Evolutionary conservation across 352 stramenopile genomes (phyloP).

Genomic region (Phytophthora cryptogea): DNA sequence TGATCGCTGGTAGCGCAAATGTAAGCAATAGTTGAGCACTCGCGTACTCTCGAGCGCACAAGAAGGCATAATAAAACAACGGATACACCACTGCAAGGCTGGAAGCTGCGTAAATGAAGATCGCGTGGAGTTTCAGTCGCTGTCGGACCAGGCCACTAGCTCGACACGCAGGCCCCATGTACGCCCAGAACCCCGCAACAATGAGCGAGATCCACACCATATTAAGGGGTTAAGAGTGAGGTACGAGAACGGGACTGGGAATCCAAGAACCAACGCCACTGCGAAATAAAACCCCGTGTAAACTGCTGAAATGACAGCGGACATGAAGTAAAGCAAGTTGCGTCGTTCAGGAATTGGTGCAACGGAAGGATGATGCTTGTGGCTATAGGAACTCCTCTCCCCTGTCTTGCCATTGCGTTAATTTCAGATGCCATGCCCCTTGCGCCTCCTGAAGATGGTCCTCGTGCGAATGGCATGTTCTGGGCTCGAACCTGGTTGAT

Average conservation of each 20-base stretch:
- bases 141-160: neutral
- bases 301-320: conserved; percentile 3
- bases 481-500: conserved; percentile 19
- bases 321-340: conserved; percentile 9
- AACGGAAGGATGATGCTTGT: conserved; percentile 17
- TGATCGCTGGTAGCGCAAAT: conserved; percentile 23
- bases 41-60: conserved; percentile 9
- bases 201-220: conserved; percentile 26
- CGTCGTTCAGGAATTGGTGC: conserved; percentile 12
- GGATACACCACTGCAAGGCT: conserved; percentile 25
- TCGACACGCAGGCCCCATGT: conserved; percentile 17
- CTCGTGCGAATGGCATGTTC: conserved; percentile 17
- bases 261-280: conserved; percentile 16
- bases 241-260: conserved; percentile 28
- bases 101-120: conserved; percentile 23
- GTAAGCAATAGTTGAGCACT: conserved; percentile 26
- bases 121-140: conserved; percentile 17
- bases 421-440: conserved; percentile 23
- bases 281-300: conserved; percentile 18
- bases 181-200: conserved; percentile 9
- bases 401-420: conserved; percentile 17
- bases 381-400: conserved; percentile 9
- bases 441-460: conserved; percentile 12
- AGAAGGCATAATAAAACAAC: conserved; percentile 29
- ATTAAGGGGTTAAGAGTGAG: conserved; percentile 24